Evolutionary conservation across 2,329 filamentous ascomycete species (phyloP).

Genomic region (Phialophora verrucosa): DNA sequence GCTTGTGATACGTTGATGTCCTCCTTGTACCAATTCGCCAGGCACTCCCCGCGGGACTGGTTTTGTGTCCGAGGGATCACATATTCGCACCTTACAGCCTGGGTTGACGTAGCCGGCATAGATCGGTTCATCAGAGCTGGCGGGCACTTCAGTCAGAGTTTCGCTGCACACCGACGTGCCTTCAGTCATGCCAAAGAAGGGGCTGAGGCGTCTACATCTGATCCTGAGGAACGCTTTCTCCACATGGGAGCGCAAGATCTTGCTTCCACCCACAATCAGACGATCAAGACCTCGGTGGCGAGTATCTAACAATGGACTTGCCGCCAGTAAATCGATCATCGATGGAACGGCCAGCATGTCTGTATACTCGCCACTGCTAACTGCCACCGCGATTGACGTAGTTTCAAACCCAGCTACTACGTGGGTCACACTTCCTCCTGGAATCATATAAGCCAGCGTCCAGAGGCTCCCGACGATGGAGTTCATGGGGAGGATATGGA

Average conservation of each 20-base stretch:
- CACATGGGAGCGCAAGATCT: no score
- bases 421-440: constrained; percentile 24
- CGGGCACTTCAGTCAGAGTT: no score
- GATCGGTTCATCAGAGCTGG: not conserved
- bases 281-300: no score
- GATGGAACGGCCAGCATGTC: constrained; percentile 21
- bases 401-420: not conserved
- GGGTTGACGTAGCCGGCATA: constrained; percentile 22
- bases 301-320: not conserved
- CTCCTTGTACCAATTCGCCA: no score
- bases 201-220: no score
- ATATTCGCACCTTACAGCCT: constrained; percentile 45
- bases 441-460: constrained; percentile 21
- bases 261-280: no score
- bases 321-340: constrained; percentile 20
- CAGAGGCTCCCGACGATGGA: constrained; percentile 24
- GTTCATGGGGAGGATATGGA: constrained; percentile 26
- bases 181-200: no score
- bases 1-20: no score
- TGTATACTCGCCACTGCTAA: constrained; percentile 16
- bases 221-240: no score
- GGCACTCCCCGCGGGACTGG: constrained; percentile 37
- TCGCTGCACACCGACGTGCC: no score
- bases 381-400: constrained; percentile 7
- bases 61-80: constrained; percentile 42